A percentile compares a stretch with the other conserved stretches of the same genome.
phyloP scores from a whole-genome alignment of 768 basidiomycete species.

The Mycena metata region DNA sequence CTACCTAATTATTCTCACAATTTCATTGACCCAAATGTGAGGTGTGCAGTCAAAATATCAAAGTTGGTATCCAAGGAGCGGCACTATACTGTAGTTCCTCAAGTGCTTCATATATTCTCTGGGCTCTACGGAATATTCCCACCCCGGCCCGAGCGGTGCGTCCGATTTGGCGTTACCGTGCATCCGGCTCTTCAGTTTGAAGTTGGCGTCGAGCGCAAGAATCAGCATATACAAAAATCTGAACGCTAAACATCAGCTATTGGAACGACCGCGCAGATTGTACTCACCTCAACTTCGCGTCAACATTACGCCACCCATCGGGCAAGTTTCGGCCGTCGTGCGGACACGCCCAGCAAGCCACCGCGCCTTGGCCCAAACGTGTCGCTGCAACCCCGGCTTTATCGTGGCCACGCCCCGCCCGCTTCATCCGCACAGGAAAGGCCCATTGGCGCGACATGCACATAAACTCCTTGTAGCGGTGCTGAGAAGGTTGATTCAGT shows the following conservation, averaged over 20 bases:
- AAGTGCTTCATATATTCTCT: neutral
- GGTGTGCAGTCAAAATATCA: too few species aligned
- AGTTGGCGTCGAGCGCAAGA: slow-evolving; percentile 6
- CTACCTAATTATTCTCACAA: too few species aligned
- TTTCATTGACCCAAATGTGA: too few species aligned
- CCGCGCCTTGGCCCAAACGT: slow-evolving; percentile 27
- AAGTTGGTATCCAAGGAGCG: too few species aligned
- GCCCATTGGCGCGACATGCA: slow-evolving; percentile 8
- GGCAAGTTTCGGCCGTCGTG: slow-evolving; percentile 35
- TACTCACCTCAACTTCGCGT: neutral
- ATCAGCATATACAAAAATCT: slow-evolving; percentile 19
- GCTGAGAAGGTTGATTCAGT: neutral
- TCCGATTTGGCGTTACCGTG: neutral
- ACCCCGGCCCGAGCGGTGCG: neutral
- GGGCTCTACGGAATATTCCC: neutral
- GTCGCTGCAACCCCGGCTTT: slow-evolving; percentile 5
- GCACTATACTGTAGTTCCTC: too few species aligned
- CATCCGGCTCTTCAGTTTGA: slow-evolving; percentile 3
- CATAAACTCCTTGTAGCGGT: slow-evolving; percentile 13
- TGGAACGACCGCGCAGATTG: too few species aligned
- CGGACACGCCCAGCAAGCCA: too few species aligned
- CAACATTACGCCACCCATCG: slow-evolving; percentile 19
- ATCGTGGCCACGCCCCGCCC: slow-evolving; percentile 13
- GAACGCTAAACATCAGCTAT: too few species aligned
- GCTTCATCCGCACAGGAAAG: neutral